phyloP scores from a whole-genome alignment of 164 flowering plant genomes.

The Annona squamosa region DNA sequence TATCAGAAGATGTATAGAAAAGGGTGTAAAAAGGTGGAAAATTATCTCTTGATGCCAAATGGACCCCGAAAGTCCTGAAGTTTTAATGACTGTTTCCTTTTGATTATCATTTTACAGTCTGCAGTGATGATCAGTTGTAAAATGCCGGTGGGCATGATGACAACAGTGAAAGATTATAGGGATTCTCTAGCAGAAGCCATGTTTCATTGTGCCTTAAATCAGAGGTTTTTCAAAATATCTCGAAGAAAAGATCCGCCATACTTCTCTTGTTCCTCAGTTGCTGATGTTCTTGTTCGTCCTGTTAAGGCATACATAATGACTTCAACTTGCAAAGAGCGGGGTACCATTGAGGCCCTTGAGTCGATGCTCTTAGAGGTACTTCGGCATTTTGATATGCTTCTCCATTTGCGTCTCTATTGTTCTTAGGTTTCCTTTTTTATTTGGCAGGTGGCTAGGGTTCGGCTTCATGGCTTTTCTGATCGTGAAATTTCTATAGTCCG shows the following conservation, averaged over 20 bases:
- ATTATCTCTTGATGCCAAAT: too few relatives aligned
- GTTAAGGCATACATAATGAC: slow-evolving; percentile 76
- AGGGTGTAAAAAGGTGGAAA: too few relatives aligned
- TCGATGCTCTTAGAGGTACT: slow-evolving; percentile 83
- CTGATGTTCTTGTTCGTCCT: slow-evolving; percentile 71
- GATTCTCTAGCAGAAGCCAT: slow-evolving; percentile 74
- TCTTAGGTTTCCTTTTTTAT: background rate
- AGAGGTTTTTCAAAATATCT: slow-evolving; percentile 78
- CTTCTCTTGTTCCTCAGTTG: slow-evolving; percentile 81
- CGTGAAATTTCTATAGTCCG: slow-evolving; percentile 76
- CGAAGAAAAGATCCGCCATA: slow-evolving; percentile 83
- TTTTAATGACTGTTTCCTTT: slow-evolving; percentile 4
- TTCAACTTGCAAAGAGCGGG: slow-evolving; percentile 82
- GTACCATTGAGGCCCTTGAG: slow-evolving; percentile 71
- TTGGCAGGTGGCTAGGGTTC: slow-evolving; percentile 73
- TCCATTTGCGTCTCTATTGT: background rate
- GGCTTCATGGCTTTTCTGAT: slow-evolving; percentile 87
- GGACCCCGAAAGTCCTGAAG: too few relatives aligned
- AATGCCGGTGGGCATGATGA: slow-evolving; percentile 63
- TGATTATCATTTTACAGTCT: slow-evolving; percentile 46
- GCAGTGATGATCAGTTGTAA: slow-evolving; percentile 93
- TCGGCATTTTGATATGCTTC: background rate
- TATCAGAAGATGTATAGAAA: too few relatives aligned
- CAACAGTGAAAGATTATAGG: slow-evolving; percentile 79
- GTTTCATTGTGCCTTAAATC: slow-evolving; percentile 85